Base-by-base conservation (phyloP, 2,329 filamentous ascomycete species). In the Penicillium sp. region DNA sequence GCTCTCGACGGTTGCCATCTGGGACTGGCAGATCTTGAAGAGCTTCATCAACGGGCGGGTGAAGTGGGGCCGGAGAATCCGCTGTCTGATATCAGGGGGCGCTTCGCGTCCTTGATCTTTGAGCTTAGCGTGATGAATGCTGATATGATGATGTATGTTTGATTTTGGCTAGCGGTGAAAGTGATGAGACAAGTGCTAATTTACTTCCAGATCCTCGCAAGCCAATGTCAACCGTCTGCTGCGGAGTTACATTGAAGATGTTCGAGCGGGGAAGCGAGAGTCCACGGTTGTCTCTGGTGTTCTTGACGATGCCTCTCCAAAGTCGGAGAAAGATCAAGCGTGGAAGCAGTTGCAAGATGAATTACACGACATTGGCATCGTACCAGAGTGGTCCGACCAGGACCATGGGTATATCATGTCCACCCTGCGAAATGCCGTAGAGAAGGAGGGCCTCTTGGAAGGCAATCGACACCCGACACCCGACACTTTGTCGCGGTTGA, bases 131-230 rank as follows among this genome's bases (percentile, higher is more conserved):
- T 61, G 22, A 54, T 65, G n/a, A 64, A 64, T 56, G 57, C 53
- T 5, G 59, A 62, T 58, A 57, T 62, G 61, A 60, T 59, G 53
- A 65, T 64, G 64, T 67, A 17, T 49, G 64, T 63, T 11, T 11
- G 15, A 34, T 15, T 42, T 14, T 25, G 3, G 25, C 4, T 25
- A 4, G 4, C 11, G 8, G n/a, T 10, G 11, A 20, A 20, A n/a
- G 25, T 12, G 38, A 14, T n/a, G 14, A 11, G 7, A 35, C n/a
- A 52, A 52, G 51, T 45, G 2, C 35, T 59, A 35, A 59, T 28
- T n/a, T 8, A 38, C 1, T 43, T 2, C 20, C 20, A 67, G 64
- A 58, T 61, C 58, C 3, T 61, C 58, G 1, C 63, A 61, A 39
- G 59, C 57, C 43, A 53, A 54, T 45, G 58, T 65, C 20, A 58